These are phyloP conservation scores for Suillus alpinus DNA, from an alignment of 768 basidiomycete genomes.

Conservation along the genomic window DNA sequence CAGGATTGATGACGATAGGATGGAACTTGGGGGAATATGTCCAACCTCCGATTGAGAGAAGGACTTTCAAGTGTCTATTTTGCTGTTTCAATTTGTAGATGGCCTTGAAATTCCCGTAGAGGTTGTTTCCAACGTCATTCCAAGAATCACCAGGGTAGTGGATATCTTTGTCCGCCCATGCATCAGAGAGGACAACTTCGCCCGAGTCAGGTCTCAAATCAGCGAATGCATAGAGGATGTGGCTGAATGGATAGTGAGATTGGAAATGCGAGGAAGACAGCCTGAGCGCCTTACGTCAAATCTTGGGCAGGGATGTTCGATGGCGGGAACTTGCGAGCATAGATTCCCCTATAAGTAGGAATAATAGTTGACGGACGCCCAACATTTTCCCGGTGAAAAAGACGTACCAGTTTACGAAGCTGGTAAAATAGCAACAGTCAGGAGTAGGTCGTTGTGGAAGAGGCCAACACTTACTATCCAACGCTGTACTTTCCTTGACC, in stretches of 20 bases:
- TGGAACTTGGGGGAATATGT: slow-evolving; percentile 88
- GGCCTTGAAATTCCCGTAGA: slow-evolving; percentile 95
- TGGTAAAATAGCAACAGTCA: slow-evolving; percentile 26
- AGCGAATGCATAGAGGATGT: slow-evolving; percentile 92
- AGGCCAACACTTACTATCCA: slow-evolving; percentile 62
- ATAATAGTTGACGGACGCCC: slow-evolving; percentile 3
- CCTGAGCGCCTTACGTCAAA: slow-evolving; percentile 62
- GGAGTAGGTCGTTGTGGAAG: not conserved
- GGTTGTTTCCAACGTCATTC: slow-evolving; percentile 87
- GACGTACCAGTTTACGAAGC: slow-evolving; percentile 75
- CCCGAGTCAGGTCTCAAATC: slow-evolving; percentile 82
- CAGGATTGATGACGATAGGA: slow-evolving; percentile 66
- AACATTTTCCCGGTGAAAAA: not conserved
- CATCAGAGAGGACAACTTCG: slow-evolving; percentile 84
- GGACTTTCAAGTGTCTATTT: slow-evolving; percentile 74
- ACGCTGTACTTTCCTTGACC: slow-evolving; percentile 66
- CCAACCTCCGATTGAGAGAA: slow-evolving; percentile 95
- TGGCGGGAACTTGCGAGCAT: slow-evolving; percentile 89
- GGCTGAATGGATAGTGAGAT: slow-evolving; percentile 40
- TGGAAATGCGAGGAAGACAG: not conserved
- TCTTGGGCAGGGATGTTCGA: slow-evolving; percentile 77
- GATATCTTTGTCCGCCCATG: slow-evolving; percentile 96
- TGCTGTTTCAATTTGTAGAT: slow-evolving; percentile 88
- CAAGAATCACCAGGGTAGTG: slow-evolving; percentile 95
- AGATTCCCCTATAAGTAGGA: slow-evolving; percentile 72